Evolutionary conservation across 1,139 yeast species (phyloP), one percentile per base, ranked within the genome.

Genomic region (Meyerozyma elateridarum): DNA sequence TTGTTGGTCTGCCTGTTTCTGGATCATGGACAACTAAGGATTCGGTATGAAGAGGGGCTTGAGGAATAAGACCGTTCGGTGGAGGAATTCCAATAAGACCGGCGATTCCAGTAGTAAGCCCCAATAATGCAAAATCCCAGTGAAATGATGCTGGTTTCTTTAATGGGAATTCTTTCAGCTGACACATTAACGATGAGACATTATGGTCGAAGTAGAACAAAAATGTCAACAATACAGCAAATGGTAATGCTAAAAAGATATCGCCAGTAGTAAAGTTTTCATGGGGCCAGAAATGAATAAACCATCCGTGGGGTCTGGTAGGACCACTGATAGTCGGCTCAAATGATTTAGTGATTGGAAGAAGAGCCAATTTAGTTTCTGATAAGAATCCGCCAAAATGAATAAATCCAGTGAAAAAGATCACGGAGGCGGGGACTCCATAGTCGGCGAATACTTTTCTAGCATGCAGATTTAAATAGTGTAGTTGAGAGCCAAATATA

Each of bases 31-130:
- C 79, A 27, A 87, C 76, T 22, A 91, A 59, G 0, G 95, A 78
- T 34, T 71, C 74, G 0, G 97, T 88, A 49, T 91, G 98, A 27
- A 91, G 56, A 0, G 97, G 98, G 0, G 97, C 97, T 54, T 91
- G 98, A 0, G 98, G 98, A 26, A 91, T 89, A 22, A 91, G 64
- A 0, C 98, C 98, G 56, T 91, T 91, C 0, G 97, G 97, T 2
- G 96, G 88, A 0, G 97, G 98, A 2, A 91, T 69, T 0, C 98
- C 98, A 8, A 91, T 51, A 1, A 89, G 56, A 0, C 97, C 97
- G 3, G 95, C 70, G 2, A 89, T 53, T 0, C 95, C 94, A 0
- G 97, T 91, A 4, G 91, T 83, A 8, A 85, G 50, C 0, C 97
- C 97, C 21, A 91, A 64, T 20, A 91, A 61, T 28, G 84, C 73